Conservation (phyloP, 768 basidiomycete genomes). For the Lentinula detonsa region DNA sequence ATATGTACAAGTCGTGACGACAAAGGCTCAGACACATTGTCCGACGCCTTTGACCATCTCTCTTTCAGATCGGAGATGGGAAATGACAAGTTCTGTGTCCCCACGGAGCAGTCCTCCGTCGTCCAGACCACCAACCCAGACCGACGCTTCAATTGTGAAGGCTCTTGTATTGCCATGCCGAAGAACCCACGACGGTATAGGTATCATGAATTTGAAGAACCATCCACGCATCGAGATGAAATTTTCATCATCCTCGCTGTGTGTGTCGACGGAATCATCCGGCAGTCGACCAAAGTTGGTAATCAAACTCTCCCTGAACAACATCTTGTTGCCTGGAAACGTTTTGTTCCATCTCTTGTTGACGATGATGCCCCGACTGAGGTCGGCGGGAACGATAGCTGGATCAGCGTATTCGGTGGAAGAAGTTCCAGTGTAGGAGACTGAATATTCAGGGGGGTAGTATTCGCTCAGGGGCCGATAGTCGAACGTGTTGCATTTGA, state of each 20-base stretch:
- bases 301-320: conserved; percentile 3
- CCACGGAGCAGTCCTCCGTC: conserved; percentile 1
- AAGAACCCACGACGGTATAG: conserved; percentile 6
- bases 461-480: conserved; percentile 2
- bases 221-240: not conserved
- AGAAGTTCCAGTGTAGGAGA: conserved; percentile 2
- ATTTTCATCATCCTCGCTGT: not conserved
- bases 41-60: conserved; percentile 5
- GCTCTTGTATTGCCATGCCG: conserved; percentile 4
- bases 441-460: conserved; percentile 4
- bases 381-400: conserved; percentile 2
- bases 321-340: not conserved
- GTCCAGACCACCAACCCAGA: conserved; percentile 2
- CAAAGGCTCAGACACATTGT: not conserved
- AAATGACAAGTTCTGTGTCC: conserved; percentile 4
- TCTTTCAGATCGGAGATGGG: conserved; percentile 4
- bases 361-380: conserved; percentile 5
- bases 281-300: not conserved
- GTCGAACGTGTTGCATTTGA: conserved; percentile 5
- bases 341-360: conserved; percentile 8
- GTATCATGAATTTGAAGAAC: conserved; percentile 8
- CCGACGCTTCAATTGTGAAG: not conserved
- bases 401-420: conserved; percentile 4
- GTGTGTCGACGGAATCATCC: conserved; percentile 3
- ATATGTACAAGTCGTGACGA: not conserved